These are phyloP conservation scores for Nicotiana attenuata DNA, from an alignment of 257 asterid genomes.

Conservation along the genomic window DNA sequence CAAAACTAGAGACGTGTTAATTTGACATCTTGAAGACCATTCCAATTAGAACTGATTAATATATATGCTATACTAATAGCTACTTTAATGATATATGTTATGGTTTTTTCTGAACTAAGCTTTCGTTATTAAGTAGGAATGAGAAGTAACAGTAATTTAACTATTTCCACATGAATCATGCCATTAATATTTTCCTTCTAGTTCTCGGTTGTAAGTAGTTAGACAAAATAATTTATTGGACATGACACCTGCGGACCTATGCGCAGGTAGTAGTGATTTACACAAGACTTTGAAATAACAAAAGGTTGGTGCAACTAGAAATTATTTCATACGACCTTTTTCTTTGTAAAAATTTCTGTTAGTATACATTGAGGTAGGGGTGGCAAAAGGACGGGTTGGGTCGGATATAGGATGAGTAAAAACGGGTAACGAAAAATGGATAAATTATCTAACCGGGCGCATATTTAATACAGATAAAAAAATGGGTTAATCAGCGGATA, in stretches of 20 bases:
- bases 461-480: too few relatives aligned
- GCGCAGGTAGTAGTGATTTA: too few relatives aligned
- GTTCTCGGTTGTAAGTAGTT: neutral
- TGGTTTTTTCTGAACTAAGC: neutral
- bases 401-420: too few relatives aligned
- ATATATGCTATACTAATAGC: neutral
- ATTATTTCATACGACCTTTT: too few relatives aligned
- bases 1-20: neutral
- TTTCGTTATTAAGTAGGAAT: neutral
- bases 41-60: neutral
- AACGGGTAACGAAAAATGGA: too few relatives aligned
- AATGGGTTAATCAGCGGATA: too few relatives aligned
- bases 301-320: too few relatives aligned
- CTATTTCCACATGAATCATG: neutral
- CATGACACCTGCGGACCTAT: neutral
- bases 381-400: too few relatives aligned
- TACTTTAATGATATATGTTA: neutral
- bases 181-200: neutral
- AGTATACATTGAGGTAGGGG: too few relatives aligned
- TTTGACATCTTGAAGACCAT: neutral
- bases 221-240: constrained; percentile 1
- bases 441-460: too few relatives aligned
- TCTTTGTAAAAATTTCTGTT: too few relatives aligned
- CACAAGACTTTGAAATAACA: too few relatives aligned
- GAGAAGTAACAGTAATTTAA: neutral